Conservation (phyloP, 768 basidiomycete genomes). For the Trametes sanguinea region DNA sequence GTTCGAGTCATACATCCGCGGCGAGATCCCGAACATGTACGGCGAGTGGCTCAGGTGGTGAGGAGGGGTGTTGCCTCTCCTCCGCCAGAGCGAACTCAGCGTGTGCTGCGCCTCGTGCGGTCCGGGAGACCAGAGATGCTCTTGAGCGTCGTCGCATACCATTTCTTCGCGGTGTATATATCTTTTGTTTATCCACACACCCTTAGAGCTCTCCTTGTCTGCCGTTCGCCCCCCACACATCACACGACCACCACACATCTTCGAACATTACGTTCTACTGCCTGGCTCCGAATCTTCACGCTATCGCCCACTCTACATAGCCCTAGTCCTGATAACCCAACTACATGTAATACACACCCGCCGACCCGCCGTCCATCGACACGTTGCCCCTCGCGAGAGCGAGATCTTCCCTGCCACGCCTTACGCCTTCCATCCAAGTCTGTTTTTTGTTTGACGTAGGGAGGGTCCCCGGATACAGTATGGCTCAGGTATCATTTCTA, state of each 20-base stretch:
- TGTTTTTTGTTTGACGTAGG: neutral
- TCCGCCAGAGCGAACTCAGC: neutral
- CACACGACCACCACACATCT: neutral
- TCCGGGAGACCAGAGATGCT: neutral
- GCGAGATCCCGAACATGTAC: constrained; percentile 94
- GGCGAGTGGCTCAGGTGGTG: constrained; percentile 71
- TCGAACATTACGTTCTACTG: neutral
- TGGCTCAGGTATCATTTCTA: neutral
- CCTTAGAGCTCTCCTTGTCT: constrained; percentile 1
- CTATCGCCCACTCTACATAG: constrained; percentile 14
- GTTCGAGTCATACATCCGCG: constrained; percentile 90
- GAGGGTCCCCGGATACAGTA: neutral
- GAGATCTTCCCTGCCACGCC: neutral
- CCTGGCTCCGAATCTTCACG: constrained; percentile 1
- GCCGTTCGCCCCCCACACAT: neutral
- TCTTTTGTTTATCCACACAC: constrained; percentile 13
- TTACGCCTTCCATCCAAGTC: neutral
- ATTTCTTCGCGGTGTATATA: constrained; percentile 17
- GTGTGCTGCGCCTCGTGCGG: neutral
- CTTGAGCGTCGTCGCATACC: constrained; percentile 1
- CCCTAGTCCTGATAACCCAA: constrained; percentile 3
- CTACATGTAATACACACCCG: constrained; percentile 20
- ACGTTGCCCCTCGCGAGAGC: neutral
- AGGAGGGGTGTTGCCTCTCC: neutral
- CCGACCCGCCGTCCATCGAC: neutral